Base-by-base conservation (phyloP, 768 basidiomycete genomes). In the Gloeophyllum trabeum region DNA sequence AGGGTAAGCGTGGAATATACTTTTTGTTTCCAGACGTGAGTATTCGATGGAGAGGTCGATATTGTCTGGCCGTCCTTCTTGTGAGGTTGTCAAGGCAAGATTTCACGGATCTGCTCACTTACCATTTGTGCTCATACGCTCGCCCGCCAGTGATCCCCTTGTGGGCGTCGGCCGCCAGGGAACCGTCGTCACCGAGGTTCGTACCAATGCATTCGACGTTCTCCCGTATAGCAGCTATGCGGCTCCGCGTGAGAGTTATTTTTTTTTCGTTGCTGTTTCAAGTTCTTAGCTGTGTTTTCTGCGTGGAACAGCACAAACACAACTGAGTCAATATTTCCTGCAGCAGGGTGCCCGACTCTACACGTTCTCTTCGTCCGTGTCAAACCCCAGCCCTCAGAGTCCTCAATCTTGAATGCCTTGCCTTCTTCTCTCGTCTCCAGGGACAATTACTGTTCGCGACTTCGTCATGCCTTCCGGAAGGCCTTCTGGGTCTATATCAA, bases 21-120 rank as follows among this genome's bases (percentile, higher is more conserved):
- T 92, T 96, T 53, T 62, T 91, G 42, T 96, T 93, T 54, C 81
- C 91, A 5, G 91, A 96, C 60, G 87, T 88, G 52, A 89, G 87
- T 56, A 76, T 94, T 43, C 75, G 87, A 14, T 74, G 73, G 65
- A 69, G 75, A 20, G 91, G 91, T 5, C 72, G 69, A 14, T 96
- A 81, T 62, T 75, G 77, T 53, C 68, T 93, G 42, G 75, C 78
- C 40, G 70, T 90, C 42, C 79, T 73, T 39, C 68, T 93, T 40
- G 67, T 87, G 59, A 73, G 75, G 54, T 74, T 87, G 52, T 80
- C 79, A 51, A 76, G 75, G 90, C 80, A 65, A 72, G 79, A 25
- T 6, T 21, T 13, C 39, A 6, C 23, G 39, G 10, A 6, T 19
- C 19, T 20, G 12, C 6, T 6, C 39, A 6, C 39, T 10, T 19